phyloP scores from a whole-genome alignment of 2,329 filamentous ascomycete species.

The Alternaria hordeiaustralica region DNA sequence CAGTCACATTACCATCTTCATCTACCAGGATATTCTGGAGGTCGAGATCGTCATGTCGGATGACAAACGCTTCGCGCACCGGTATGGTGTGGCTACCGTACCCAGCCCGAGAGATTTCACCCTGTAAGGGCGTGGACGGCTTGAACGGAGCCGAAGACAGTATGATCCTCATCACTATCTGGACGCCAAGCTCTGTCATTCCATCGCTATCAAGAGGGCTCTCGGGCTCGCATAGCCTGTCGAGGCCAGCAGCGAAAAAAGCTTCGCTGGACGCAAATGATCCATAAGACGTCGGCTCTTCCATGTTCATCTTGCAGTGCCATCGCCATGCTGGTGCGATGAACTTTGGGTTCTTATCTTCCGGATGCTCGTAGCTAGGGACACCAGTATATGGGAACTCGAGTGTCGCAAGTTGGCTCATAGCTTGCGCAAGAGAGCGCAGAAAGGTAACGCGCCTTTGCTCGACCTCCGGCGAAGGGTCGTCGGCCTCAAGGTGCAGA shows the following conservation, averaged over 20 bases:
- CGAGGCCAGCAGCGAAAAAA: constrained; percentile 2
- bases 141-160: background rate
- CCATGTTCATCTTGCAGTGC: background rate
- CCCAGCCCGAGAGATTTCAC: background rate
- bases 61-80: constrained; percentile 21
- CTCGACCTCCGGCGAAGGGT: background rate
- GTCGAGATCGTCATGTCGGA: constrained; percentile 31
- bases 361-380: constrained; percentile 1
- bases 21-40: constrained; percentile 34
- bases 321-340: background rate
- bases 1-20: constrained; percentile 22
- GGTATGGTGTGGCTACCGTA: background rate
- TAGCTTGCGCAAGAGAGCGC: constrained; percentile 13
- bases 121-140: background rate
- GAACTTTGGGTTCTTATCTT: background rate
- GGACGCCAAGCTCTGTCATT: background rate
- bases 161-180: background rate
- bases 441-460: constrained; percentile 20
- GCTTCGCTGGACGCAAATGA: constrained; percentile 5
- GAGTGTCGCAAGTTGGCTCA: constrained; percentile 13
- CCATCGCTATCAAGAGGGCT: background rate
- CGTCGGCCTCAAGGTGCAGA: background rate
- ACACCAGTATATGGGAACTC: constrained; percentile 20
- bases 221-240: background rate
- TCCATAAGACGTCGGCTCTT: background rate